These are phyloP conservation scores for Staphylotrichum tortipilum DNA, from an alignment of 495 filamentous ascomycete genomes.

Conservation along the genomic window DNA sequence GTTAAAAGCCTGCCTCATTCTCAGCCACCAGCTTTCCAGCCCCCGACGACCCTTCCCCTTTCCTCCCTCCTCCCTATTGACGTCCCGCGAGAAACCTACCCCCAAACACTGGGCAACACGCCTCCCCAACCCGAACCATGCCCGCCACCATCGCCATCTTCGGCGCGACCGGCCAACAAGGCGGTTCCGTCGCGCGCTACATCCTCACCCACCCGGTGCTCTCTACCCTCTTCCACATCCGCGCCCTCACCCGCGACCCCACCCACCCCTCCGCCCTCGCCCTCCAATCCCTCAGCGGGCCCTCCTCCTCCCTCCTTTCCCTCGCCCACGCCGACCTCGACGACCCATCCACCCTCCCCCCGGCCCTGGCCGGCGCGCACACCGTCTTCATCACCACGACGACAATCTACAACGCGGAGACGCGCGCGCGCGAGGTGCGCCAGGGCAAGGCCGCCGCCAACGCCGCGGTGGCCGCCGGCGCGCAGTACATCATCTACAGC, in stretches of 20 bases:
- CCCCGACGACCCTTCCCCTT: too few relatives aligned
- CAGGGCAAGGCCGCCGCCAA: conserved; percentile 40
- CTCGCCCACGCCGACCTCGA: conserved; percentile 34
- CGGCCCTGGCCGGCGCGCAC: conserved; percentile 36
- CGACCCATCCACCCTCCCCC: conserved; percentile 30
- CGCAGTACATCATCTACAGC: conserved; percentile 43
- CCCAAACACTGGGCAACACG: too few relatives aligned
- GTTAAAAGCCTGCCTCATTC: too few relatives aligned
- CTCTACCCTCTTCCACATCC: conserved; percentile 41
- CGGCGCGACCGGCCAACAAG: conserved; percentile 57
- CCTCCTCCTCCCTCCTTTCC: too few relatives aligned
- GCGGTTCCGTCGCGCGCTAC: conserved; percentile 45
- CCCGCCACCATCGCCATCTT: conserved; percentile 56
- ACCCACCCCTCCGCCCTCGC: conserved; percentile 35
- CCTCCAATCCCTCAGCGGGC: too few relatives aligned
- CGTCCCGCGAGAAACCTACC: too few relatives aligned
- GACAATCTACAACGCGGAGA: conserved; percentile 17
- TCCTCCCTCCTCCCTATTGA: too few relatives aligned
- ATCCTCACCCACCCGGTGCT: conserved; percentile 45
- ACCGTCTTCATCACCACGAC: conserved; percentile 43
- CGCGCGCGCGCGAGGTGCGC: conserved; percentile 27
- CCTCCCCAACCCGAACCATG: too few relatives aligned
- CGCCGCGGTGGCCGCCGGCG: conserved; percentile 35
- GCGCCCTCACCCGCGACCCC: conserved; percentile 48
- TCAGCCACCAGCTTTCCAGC: too few relatives aligned